Percentiles rank a stretch among this genome's conserved stretches.
phyloP scores from a whole-genome alignment of 2,329 filamentous ascomycete genomes.

The Pezicula carpinea region DNA sequence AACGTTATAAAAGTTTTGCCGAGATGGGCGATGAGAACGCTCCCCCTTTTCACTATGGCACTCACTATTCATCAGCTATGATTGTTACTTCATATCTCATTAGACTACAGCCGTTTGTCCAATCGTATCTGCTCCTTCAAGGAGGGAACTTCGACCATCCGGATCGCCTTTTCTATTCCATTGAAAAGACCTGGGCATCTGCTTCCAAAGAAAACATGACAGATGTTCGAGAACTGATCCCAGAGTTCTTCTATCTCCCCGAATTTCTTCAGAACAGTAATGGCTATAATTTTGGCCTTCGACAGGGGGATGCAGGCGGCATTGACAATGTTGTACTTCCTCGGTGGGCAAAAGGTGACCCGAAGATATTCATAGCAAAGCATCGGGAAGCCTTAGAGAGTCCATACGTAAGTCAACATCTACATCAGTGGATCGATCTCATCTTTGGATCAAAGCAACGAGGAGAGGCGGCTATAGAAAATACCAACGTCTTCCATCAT shows the following conservation, averaged over 20 bases:
- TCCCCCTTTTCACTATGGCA: constrained; percentile 93
- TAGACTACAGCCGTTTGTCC: constrained; percentile 89
- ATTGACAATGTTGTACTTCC: constrained; percentile 89
- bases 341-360: constrained; percentile 94
- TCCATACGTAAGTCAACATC: constrained; percentile 80
- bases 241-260: constrained; percentile 94
- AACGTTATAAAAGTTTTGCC: constrained; percentile 80
- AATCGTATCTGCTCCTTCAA: constrained; percentile 89
- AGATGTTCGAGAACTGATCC: constrained; percentile 90
- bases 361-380: constrained; percentile 91
- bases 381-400: constrained; percentile 95
- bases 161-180: constrained; percentile 90
- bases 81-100: constrained; percentile 97
- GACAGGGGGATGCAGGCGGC: constrained; percentile 72
- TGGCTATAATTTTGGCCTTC: constrained; percentile 84
- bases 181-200: constrained; percentile 86
- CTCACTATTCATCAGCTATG: constrained; percentile 98
- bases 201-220: constrained; percentile 87
- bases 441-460: constrained; percentile 93
- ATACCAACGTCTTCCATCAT: constrained; percentile 92
- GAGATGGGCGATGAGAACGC: constrained; percentile 77
- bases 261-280: constrained; percentile 96
- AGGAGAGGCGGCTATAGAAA: constrained; percentile 86
- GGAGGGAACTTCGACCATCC: constrained; percentile 96
- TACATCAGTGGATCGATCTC: constrained; percentile 94